A percentile compares a stretch with the other conserved stretches of the same genome.
phyloP scores from a whole-genome alignment of 352 stramenopile genomes.

The Elongisporangium anandrum region DNA sequence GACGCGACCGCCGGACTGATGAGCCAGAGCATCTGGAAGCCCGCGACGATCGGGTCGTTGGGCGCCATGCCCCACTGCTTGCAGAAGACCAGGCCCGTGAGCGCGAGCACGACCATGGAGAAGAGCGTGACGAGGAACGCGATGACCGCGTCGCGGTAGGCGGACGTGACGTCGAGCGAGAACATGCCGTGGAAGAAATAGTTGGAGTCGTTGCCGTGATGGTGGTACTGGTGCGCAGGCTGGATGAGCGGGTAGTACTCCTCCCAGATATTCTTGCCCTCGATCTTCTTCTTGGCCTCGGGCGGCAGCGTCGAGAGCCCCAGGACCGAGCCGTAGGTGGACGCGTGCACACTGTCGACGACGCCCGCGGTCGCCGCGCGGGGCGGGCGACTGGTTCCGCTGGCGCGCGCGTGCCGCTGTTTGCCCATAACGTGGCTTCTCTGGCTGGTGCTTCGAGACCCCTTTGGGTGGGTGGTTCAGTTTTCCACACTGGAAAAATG shows the following conservation, averaged over 20 bases:
- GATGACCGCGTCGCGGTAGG: conserved; percentile 78
- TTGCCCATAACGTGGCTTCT: background rate
- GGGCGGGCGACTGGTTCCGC: background rate
- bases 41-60: conserved; percentile 48
- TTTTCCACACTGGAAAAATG: background rate
- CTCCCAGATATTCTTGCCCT: conserved; percentile 75
- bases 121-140: conserved; percentile 76
- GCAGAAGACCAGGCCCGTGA: conserved; percentile 82
- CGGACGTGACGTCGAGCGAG: conserved; percentile 80
- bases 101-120: conserved; percentile 73
- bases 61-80: conserved; percentile 69
- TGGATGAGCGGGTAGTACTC: conserved; percentile 88
- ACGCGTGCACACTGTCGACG: background rate
- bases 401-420: background rate
- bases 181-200: conserved; percentile 89
- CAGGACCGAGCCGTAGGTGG: background rate
- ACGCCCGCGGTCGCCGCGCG: too few species aligned
- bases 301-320: background rate
- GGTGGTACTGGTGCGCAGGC: conserved; percentile 74
- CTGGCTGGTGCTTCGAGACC: background rate
- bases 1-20: conserved; percentile 66
- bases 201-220: conserved; percentile 65
- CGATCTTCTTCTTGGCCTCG: conserved; percentile 5
- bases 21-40: conserved; percentile 62
- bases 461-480: background rate